Base-by-base conservation (phyloP, 495 filamentous ascomycete genomes). In the Entonaema liquescens region DNA sequence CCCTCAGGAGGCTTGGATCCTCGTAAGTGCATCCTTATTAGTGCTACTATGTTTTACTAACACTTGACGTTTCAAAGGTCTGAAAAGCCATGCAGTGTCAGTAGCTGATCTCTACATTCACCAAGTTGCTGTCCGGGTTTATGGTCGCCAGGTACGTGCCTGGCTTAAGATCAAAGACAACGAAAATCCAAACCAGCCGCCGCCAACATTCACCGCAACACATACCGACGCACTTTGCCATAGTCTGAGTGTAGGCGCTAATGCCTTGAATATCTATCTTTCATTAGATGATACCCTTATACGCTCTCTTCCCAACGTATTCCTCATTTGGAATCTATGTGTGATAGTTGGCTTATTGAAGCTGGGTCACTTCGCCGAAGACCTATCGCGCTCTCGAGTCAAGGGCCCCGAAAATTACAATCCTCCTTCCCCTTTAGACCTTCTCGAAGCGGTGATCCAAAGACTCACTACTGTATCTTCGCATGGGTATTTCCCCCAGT, bases 71-170 rank as follows among this genome's bases (percentile, higher is more conserved):
- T 23, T 3, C 19, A 5, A 54, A 72, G 69, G 59, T 1, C 38
- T 72, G 7, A 72, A 55, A 56, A 38, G 12, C 0, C 28, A 64
- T 35, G 55, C 65, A 5, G 55, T 35, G 25, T 68, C 31, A n/a
- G 31, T 65, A 42, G 65, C 59, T 8, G 70, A 72, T 40, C 56
- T 72, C 55, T 72, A 68, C 19, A 72, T 72, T 28, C 70, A 72
- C 25, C 70, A 72, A 26, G 40, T 68, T 11, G 70, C 70, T 5
- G 38, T 72, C 26, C 47, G 70, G 1, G 40, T 11, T 17, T 72
- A 72, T 12, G 19, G 12, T 12, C 56, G 25, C 38, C 59, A 44
- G 19, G 61, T 65, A 33, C 26, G 35, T 28, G 19, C 59, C 29
- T 65, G 59, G 55, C 17, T 42, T 25, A 44, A 44, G 3, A 35